Evolutionary conservation across 2,329 filamentous ascomycete species (phyloP).

Genomic region (Aspergillus viridinutans): DNA sequence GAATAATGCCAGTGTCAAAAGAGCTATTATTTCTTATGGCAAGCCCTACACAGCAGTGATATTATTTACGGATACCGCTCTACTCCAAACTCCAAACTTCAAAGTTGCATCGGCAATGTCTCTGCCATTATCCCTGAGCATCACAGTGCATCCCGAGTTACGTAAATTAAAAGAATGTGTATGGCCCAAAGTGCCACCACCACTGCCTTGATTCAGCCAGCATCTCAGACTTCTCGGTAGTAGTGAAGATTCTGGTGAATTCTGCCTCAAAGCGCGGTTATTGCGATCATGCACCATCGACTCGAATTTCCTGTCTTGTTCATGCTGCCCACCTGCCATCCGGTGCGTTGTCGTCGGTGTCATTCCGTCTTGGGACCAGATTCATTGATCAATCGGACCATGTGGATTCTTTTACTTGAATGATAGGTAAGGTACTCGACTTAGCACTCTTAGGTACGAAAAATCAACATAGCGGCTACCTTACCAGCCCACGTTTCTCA

Average conservation of each 20-base stretch:
- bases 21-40: background rate
- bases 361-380: background rate
- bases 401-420: background rate
- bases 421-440: background rate
- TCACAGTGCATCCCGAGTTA: conserved; percentile 31
- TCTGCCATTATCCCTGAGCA: background rate
- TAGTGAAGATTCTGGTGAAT: conserved; percentile 10
- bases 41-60: too few relatives aligned
- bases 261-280: background rate
- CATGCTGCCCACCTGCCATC: background rate
- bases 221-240: background rate
- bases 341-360: background rate
- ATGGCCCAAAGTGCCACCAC: background rate
- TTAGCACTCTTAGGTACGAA: background rate
- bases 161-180: conserved; percentile 35
- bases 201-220: background rate
- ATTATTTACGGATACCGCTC: background rate
- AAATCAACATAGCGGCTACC: background rate
- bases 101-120: background rate
- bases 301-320: background rate
- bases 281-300: background rate
- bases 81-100: background rate
- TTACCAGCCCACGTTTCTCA: background rate
- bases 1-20: background rate
- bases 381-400: background rate